Base-by-base conservation (phyloP, 139 green algal species). In the Tetradesmus obliquus region DNA sequence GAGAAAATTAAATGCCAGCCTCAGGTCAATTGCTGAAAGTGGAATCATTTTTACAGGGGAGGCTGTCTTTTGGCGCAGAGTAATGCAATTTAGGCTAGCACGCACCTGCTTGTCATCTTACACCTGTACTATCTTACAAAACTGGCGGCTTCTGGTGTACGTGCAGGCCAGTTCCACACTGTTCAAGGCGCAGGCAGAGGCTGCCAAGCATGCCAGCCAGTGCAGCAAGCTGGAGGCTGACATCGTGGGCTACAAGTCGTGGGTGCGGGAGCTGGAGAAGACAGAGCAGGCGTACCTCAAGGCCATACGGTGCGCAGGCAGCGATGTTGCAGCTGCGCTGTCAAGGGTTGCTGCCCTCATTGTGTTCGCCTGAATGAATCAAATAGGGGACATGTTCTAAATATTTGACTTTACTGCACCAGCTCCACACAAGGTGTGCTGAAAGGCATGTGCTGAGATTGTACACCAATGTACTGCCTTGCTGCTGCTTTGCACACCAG, bases 171-270 rank as follows among this genome's bases (percentile, higher is more conserved):
- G 53, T 32, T 53, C 86, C 8, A 32, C 19, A 1, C 19, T 84
- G 32, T n/a, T 24, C 3, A 57, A 60, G 5, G 60, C 89, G 2
- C 66, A 84, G 51, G n/a, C 55, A 7, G 19, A 88, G 9, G 74
- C 88, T 12, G 58, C 60, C 9, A 32, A 81, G 55, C 80, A 92
- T 80, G 91, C 51, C n/a, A 80, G 12, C 66, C 90, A 62, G 72
- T 79, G 93, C 1, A 55, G 80, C 53, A 91, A 92, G 80, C 89
- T 95, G 66, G 93, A 94, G 79, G 86, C 85, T n/a, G 93, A 95
- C 91, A 24, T 95, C 53, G 91, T 94, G 2, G 93, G 93, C 15
- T 91, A 87, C 82, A 95, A 93, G 92, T 88, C 89, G 9, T 95
- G 93, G 93, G 88, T 95, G 20, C 88, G 93, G 9, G 86, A 91